Evolutionary conservation across 2,329 filamentous ascomycete genomes (phyloP), one percentile per base, ranked within the genome.

Genomic region (Neoascochyta sp.): DNA sequence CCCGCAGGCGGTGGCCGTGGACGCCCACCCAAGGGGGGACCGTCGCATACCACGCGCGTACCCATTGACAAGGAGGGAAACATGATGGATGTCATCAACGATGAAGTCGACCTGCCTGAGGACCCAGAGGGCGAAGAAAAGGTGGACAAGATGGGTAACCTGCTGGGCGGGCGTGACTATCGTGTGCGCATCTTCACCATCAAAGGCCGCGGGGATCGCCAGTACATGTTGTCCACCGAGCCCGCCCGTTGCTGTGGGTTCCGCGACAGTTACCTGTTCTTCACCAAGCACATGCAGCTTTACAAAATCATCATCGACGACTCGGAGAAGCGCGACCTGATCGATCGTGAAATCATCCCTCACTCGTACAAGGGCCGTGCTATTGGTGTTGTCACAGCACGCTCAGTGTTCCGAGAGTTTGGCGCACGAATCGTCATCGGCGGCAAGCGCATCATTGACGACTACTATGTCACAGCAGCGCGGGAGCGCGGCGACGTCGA

Each of bases 301-400:
- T 92, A 88, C 76, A 98, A 98, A 70, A 95, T 98, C 54, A 95
- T 98, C 52, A 86, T 96, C 34, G 88, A 89, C 51, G 92, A 98
- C 45, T 83, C 92, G n/a, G 90, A 94, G 65, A 98, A 98, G 70
- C 81, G 83, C 39, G 89, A 96, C 64, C 77, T 98, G 69, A 98
- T 98, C 56, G 87, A 93, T 48, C 81, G 92, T 39, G 85, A 93
- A 5, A 83, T 98, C 56, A 95, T 98, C 43, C 92, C 92, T 2
- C 92, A 95, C 69, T 95, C 88, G 16, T 98, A 98, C 78, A 98
- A 96, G 65, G 92, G 92, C 38, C 86, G 92, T 30, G 87, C 90
- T 4, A 98, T 98, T 60, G 92, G 92, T 60, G 88, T 98, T 16
- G 89, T 95, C 25, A 95, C 92, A 10, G 92, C 92, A 27, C 82